A percentile compares a stretch with the other conserved stretches of the same genome.
phyloP scores from a whole-genome alignment of 176 grass and related monocot genomes.

The Miscanthus lutarioriparius region DNA sequence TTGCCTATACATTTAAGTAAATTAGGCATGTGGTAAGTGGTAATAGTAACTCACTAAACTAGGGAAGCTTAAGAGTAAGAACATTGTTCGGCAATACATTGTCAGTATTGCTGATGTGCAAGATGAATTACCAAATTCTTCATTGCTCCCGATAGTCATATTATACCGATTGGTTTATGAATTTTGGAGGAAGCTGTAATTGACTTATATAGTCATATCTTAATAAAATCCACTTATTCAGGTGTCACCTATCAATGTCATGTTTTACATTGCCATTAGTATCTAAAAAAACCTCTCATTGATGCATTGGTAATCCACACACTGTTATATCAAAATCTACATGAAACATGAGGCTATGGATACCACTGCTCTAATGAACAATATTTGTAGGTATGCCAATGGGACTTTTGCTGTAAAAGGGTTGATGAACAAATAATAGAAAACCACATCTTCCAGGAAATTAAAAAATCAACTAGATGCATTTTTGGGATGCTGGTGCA shows the following conservation, averaged over 20 bases:
- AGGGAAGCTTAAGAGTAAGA: background rate
- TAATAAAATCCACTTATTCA: conserved; percentile 17
- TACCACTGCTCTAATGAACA: background rate
- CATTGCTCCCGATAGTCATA: background rate
- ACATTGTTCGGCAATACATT: background rate
- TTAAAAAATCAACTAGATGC: background rate
- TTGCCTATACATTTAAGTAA: no score
- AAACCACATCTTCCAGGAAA: background rate
- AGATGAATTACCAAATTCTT: background rate
- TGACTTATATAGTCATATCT: background rate
- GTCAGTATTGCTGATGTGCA: background rate
- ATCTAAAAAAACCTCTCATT: background rate
- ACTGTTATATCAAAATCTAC: background rate
- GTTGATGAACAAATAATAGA: background rate
- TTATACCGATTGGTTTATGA: background rate
- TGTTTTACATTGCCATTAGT: background rate
- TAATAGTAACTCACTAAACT: no score
- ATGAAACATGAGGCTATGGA: background rate
- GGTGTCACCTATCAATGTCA: background rate
- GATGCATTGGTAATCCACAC: background rate
- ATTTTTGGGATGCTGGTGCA: background rate
- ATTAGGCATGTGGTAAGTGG: no score
- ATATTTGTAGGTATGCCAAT: background rate
- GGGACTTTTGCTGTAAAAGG: background rate
- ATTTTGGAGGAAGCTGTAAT: conserved; percentile 2